Percentiles rank a stretch among this genome's conserved stretches.
Evolutionary conservation across 805 yeast species (phyloP).

Genomic region (Myxozyma mucilagina): DNA sequence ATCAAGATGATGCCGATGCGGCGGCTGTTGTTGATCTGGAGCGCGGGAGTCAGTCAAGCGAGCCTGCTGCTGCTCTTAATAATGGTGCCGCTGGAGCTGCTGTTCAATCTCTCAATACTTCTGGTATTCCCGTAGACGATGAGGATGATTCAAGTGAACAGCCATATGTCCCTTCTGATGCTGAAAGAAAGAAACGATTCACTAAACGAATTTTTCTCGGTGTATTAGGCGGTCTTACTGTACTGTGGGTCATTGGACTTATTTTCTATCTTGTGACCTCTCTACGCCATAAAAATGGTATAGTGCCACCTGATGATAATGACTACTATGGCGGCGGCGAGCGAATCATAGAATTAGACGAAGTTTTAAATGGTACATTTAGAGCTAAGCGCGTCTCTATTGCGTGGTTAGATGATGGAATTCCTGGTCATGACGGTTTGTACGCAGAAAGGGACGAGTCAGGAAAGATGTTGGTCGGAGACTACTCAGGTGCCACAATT

Average conservation of each 20-base stretch:
- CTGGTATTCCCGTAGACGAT: not conserved
- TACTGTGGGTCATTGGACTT: constrained; percentile 24
- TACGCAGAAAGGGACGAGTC: constrained; percentile 23
- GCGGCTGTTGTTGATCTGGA: constrained; percentile 1
- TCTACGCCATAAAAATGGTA: constrained; percentile 5
- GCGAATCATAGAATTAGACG: constrained; percentile 13
- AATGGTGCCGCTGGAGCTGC: constrained; percentile 16
- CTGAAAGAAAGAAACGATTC: not conserved
- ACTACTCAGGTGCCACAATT: constrained; percentile 27
- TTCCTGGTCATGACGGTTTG: constrained; percentile 29
- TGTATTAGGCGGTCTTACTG: constrained; percentile 11
- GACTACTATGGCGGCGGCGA: not conserved
- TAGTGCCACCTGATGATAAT: not conserved
- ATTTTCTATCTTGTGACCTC: constrained; percentile 20
- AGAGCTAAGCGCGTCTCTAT: constrained; percentile 14
- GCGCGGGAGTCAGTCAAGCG: constrained; percentile 1
- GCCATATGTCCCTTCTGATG: not conserved
- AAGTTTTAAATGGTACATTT: constrained; percentile 23
- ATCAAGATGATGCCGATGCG: constrained; percentile 5
- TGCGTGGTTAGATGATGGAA: constrained; percentile 31
- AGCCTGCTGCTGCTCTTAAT: not conserved
- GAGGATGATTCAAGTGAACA: constrained; percentile 10
- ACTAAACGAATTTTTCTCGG: constrained; percentile 26
- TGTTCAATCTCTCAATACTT: constrained; percentile 4
- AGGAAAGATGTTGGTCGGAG: constrained; percentile 26